Conservation (phyloP, 257 asterid genomes). For the Nyctanthes arbortristis region DNA sequence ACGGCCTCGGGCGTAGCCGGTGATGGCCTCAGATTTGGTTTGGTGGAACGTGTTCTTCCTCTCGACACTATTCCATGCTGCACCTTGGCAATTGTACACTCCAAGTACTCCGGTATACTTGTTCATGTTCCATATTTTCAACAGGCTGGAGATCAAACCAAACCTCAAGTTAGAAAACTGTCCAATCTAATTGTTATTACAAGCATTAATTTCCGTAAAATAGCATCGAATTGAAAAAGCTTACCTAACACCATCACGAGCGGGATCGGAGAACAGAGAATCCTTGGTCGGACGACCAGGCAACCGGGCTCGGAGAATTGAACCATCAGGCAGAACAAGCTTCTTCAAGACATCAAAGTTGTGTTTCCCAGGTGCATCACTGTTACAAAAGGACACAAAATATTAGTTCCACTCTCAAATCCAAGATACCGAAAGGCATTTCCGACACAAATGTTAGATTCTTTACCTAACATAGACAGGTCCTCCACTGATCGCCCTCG, state of each 20-base stretch:
- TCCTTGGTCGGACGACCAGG: constrained; percentile 96
- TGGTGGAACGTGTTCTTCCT: constrained; percentile 78
- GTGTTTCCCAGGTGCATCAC: constrained; percentile 95
- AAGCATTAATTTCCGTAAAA: neutral
- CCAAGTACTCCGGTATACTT: constrained; percentile 75
- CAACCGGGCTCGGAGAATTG: constrained; percentile 78
- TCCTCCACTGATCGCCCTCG: constrained; percentile 62
- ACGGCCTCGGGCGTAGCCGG: constrained; percentile 63
- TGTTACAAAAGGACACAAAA: constrained; percentile 26
- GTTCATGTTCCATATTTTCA: constrained; percentile 97
- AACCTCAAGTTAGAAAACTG: neutral
- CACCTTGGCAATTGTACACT: constrained; percentile 92
- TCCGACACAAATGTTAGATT: neutral
- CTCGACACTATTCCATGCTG: constrained; percentile 75
- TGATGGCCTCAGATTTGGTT: constrained; percentile 52
- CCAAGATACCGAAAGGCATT: neutral
- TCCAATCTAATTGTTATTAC: neutral
- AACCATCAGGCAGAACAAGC: constrained; percentile 81
- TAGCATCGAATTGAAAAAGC: constrained; percentile 5
- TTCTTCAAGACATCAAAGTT: constrained; percentile 75
- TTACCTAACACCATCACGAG: constrained; percentile 90
- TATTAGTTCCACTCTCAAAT: neutral
- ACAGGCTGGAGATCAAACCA: constrained; percentile 41
- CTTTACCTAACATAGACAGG: constrained; percentile 59
- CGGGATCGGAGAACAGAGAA: constrained; percentile 85